Base-by-base conservation (phyloP, 1,139 yeast genomes). In the Blastobotrys illinoisensis region DNA sequence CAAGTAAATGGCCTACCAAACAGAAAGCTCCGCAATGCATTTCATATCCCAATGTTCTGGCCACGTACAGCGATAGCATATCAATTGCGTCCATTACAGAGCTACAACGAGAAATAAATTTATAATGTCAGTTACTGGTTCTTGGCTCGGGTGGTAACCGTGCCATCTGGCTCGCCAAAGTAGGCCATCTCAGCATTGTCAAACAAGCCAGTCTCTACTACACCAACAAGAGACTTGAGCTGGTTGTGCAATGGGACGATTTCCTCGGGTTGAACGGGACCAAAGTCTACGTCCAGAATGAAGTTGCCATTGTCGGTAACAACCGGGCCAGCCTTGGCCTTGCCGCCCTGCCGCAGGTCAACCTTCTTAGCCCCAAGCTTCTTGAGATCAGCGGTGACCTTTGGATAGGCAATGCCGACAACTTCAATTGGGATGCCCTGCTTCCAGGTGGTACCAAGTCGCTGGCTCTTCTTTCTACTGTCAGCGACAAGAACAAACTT, bases 261-360 rank as follows among this genome's bases (percentile, higher is more conserved):
- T 19, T 58, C 51, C 20, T 65, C 69, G 3, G 91, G 86, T 62
- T 86, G 83, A 53, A 95, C 82, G 55, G 79, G 80, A 32, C 97
- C 97, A 67, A 95, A 93, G 69, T 90, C 91, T 28, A 97, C 96
- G 72, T 95, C 99, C 58, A 95, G 81, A 60, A 95, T 79, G 68
- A 90, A 88, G 72, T 91, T 93, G 71, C 91, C 90, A 74, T 95
- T 95, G 71, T 95, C 99, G 45, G 99, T 91, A 58, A 95, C 87
- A n/a, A 90, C 86, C 7, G 99, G 99, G 18, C 99, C 99, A 5
- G 99, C 99, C 73, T 95, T 95, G 44, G 95, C 90, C 54, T 84
- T 75, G 16, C 89, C 91, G 50, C 98, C 99, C 64, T 85, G 85
- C 71, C 99, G 82, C 64, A 95, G 80, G 4, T 69, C 74, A 23